Base-by-base conservation (phyloP, 805 yeast genomes). In the Yarrowia hollandica region DNA sequence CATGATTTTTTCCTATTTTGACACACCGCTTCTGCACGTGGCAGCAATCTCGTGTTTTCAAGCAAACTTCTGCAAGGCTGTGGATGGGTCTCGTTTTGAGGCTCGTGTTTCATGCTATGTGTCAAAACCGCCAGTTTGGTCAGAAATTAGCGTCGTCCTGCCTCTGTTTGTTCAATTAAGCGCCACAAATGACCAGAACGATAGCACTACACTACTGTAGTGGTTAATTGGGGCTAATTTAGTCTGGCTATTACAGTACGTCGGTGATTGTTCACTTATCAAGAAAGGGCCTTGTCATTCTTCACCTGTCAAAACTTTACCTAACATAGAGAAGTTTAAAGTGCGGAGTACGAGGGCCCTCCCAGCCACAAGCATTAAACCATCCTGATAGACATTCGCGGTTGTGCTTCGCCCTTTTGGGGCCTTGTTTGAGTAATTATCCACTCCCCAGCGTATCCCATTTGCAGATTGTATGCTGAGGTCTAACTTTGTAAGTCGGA, bases 21-120 rank as follows among this genome's bases (percentile, higher is more conserved):
- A 19, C 25, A 35, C 23, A 9, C 5, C 28, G 15, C 12, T 22
- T 19, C 22, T 22, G 30, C 44, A 39, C 44, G 44, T 39, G 44
- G 44, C 21, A 18, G 19, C 44, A n/a, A 11, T 15, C 44, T 39
- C 44, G 44, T 39, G 44, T 23, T 39, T 15, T 22, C 44, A n/a
- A 37, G 44, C 44, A 39, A 39, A 39, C 44, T 15, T 39, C 44
- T 39, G 44, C 44, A 39, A n/a, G 18, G 44, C 30, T 35, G 19
- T 22, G 30, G 7, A 14, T 10, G 2, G n/a, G 5, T 10, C 15
- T 15, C 14, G 25, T 25, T n/a, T 11, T n/a, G n/a, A n/a, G n/a
- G 5, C 19, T 39, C 44, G 28, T 39, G 44, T 39, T 39, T 39
- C 44, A 39, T 16, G 9, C 39, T 33, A 21, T 5, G 14, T n/a